Evolutionary conservation across 1,284 basidiomycete species (phyloP), one percentile per base, ranked within the genome.

Genomic region (Trichosporon sp.): DNA sequence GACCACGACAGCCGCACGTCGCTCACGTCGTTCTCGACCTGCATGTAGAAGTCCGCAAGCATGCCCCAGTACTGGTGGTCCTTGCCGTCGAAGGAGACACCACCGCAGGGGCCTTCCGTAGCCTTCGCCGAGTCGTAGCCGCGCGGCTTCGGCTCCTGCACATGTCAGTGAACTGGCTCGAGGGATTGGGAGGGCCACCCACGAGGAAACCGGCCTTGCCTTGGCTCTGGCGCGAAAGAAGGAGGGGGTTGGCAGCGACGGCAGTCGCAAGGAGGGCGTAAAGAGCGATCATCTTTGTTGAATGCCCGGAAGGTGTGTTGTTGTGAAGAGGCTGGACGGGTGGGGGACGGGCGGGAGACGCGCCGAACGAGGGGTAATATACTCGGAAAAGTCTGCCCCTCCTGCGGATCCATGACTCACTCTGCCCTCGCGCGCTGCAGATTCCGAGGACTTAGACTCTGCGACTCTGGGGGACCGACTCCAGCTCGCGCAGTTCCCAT

Each of bases 21-120:
- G 7, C 12, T 27, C 32, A 65, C 51, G 25, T 65, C 51, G 65
- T 65, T 65, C 21, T 53, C 65, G 47, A 58, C 65, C 12, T 56
- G 53, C 51, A 65, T 34, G 65, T 58, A 56, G 32, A 56, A 65
- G 65, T 65, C 65, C 4, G 65, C 65, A 1, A 32, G 12, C 51
- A 58, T 56, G 65, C 65, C 65, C 47, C 47, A 65, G 65, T 35
- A 65, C 21, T 53, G 53, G 51, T 65, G 51, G 51, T 65, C 35
- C 47, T 51, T 31, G 7, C 23, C 53, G 5, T 23, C 2, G 7
- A 32, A 32, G 5, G 51, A 21, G 51, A 65, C 12, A 15, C 65
- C 65, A 8, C 65, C 65, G 23, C 65, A 65, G 12, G 65, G 65
- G 15, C 51, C 51, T 23, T 35, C 21, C n/a, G 29, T 35, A 7